Evolutionary conservation across 2,329 filamentous ascomycete species (phyloP).

Genomic region (Hortaea werneckii): DNA sequence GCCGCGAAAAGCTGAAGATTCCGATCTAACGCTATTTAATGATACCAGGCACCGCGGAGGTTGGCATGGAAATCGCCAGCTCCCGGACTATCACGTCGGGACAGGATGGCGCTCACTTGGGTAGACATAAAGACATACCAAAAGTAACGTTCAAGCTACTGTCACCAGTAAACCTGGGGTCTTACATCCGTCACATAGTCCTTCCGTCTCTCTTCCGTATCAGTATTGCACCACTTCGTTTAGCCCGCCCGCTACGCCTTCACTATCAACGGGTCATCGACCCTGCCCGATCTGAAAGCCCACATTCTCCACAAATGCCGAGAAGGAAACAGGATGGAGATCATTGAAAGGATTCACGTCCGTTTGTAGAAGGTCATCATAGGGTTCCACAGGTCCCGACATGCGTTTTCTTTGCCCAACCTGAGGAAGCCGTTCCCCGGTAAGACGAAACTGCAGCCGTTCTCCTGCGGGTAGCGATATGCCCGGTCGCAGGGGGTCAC

Average conservation of each 20-base stretch:
- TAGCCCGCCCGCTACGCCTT: conserved; percentile 8
- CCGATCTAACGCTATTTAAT: too few species aligned
- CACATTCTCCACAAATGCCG: conserved; percentile 7
- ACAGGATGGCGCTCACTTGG: too few species aligned
- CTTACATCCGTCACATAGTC: not conserved
- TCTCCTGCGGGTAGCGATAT: not conserved
- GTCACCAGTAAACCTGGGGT: too few species aligned
- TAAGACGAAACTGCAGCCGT: not conserved
- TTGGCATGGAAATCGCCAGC: too few species aligned
- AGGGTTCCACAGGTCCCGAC: not conserved
- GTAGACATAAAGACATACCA: too few species aligned
- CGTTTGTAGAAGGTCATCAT: conserved; percentile 6
- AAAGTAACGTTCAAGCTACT: too few species aligned
- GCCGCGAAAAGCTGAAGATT: too few species aligned
- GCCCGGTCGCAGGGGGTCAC: not conserved
- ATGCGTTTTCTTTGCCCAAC: conserved; percentile 6
- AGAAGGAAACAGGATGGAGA: conserved; percentile 3
- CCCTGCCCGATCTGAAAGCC: conserved; percentile 3
- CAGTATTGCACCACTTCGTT: conserved; percentile 8
- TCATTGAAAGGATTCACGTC: conserved; percentile 8
- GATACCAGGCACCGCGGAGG: too few species aligned
- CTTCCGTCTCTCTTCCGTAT: conserved; percentile 7
- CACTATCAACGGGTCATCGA: conserved; percentile 4
- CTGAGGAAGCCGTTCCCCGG: not conserved
- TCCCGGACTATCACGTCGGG: too few species aligned